A percentile compares a stretch with the other conserved stretches of the same genome.
Conservation (phyloP, 441 rosid genomes). For the Mallotus japonicus region DNA sequence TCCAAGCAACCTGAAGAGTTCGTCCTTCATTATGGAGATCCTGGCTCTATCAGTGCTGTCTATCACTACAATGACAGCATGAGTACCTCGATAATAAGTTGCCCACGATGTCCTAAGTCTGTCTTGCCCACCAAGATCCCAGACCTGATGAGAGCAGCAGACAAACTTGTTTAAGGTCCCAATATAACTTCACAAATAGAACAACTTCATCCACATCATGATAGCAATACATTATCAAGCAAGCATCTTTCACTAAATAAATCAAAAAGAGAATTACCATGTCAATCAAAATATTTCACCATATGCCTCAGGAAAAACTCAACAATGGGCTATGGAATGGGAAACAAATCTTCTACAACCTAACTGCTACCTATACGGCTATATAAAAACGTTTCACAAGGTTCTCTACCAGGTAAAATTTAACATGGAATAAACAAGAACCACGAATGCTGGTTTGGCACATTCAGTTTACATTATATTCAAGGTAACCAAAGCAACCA, state of each 20-base stretch:
- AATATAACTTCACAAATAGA: not conserved
- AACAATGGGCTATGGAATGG: not conserved
- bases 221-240: not conserved
- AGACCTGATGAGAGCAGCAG: slow-evolving; percentile 46
- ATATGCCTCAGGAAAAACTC: too few relatives aligned
- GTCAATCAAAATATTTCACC: too few relatives aligned
- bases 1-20: slow-evolving; percentile 69
- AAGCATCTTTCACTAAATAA: too few relatives aligned
- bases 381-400: too few relatives aligned
- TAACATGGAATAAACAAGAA: not conserved
- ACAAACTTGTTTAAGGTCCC: not conserved
- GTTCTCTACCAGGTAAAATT: too few relatives aligned
- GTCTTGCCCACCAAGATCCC: slow-evolving; percentile 98
- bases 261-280: too few relatives aligned
- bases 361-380: not conserved
- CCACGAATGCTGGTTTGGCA: not conserved
- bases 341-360: not conserved
- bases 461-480: not conserved
- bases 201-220: not conserved
- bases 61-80: slow-evolving; percentile 83
- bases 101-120: slow-evolving; percentile 92
- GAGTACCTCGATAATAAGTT: slow-evolving; percentile 92
- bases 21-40: slow-evolving; percentile 82
- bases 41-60: slow-evolving; percentile 89
- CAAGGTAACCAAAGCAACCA: not conserved